These are phyloP conservation scores for Bipolaris victoriae DNA, from an alignment of 2,329 filamentous ascomycete species.

Conservation along the genomic window DNA sequence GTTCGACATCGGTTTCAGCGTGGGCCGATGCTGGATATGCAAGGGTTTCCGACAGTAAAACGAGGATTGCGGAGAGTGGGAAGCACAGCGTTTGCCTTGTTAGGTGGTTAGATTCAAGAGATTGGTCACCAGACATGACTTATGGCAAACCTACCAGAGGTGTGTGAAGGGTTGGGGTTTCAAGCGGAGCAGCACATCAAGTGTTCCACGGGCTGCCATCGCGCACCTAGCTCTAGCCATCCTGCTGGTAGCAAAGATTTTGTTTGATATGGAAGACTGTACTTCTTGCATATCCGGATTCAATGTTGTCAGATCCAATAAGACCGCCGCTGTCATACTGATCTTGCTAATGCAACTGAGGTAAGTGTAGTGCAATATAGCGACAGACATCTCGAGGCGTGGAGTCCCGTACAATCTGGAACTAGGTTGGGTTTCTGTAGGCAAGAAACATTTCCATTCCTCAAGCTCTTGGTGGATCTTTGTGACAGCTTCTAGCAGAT, in stretches of 20 bases:
- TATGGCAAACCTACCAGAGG: neutral
- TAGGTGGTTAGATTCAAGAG: neutral
- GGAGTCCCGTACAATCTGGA: neutral
- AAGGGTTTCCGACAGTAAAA: neutral
- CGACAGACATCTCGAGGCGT: neutral
- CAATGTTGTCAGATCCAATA: neutral
- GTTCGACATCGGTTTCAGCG: neutral
- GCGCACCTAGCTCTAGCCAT: neutral
- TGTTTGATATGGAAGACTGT: neutral
- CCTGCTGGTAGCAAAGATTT: neutral
- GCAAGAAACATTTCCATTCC: neutral
- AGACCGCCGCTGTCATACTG: neutral
- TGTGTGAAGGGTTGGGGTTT: neutral
- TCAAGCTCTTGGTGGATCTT: neutral
- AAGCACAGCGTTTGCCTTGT: neutral
- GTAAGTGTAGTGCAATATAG: neutral
- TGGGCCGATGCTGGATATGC: neutral
- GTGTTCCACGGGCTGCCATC: neutral
- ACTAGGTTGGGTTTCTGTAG: neutral
- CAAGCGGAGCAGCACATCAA: neutral
- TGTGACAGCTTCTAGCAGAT: neutral
- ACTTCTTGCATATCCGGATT: neutral
- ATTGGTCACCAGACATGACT: neutral
- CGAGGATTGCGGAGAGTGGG: neutral
- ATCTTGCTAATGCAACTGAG: neutral